phyloP scores from a whole-genome alignment of 192 early-diverging fungal genomes.

The Neocallimastix lanati region DNA sequence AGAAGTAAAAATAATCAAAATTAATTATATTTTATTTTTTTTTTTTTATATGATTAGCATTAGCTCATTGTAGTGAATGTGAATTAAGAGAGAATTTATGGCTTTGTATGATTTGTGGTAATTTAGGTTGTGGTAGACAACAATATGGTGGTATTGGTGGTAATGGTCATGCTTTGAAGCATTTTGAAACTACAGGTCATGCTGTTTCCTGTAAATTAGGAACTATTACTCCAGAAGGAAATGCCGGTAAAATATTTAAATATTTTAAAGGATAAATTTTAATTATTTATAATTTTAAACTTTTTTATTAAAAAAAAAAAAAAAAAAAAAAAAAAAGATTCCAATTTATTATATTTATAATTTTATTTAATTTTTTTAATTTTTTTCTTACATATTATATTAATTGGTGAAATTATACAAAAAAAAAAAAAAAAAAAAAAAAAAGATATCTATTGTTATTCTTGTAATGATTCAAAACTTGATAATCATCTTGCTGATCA shows the following conservation, averaged over 20 bases:
- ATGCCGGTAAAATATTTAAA: conserved; percentile 42
- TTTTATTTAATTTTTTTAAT: too few species aligned
- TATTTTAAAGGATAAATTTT: too few species aligned
- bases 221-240: conserved; percentile 93
- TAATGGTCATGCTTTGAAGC: conserved; percentile 81
- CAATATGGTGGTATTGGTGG: conserved; percentile 89
- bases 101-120: conserved; percentile 87
- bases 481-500: conserved; percentile 61
- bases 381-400: too few species aligned
- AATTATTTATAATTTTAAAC: too few species aligned
- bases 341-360: too few species aligned
- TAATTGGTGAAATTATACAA: too few species aligned
- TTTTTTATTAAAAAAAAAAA: too few species aligned
- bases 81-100: conserved; percentile 85
- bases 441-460: conserved; percentile 73
- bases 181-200: conserved; percentile 67
- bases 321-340: too few species aligned
- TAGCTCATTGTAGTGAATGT: conserved; percentile 62
- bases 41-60: conserved; percentile 6
- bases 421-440: too few species aligned
- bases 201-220: conserved; percentile 81
- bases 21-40: too few species aligned
- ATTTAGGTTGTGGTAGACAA: conserved; percentile 79
- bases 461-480: too few species aligned
- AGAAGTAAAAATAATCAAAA: too few species aligned